A percentile compares a stretch with the other conserved stretches of the same genome.
These are phyloP conservation scores for Leccinum barrowsii DNA, from an alignment of 768 basidiomycete species.

Conservation along the genomic window DNA sequence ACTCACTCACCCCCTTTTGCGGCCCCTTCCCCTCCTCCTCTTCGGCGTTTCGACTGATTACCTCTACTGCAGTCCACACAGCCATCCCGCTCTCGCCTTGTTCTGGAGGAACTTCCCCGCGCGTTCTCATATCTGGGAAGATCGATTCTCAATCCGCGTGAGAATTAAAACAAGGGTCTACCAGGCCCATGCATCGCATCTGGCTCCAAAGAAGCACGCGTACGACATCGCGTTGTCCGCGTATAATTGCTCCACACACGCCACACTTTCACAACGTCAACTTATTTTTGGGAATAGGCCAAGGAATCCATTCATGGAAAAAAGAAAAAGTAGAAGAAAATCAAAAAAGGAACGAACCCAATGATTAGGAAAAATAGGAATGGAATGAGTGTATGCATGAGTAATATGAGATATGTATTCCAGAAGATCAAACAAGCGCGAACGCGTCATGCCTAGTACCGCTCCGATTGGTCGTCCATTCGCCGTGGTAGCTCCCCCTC, in stretches of 20 bases:
- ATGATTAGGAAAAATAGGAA: slow-evolving; percentile 7
- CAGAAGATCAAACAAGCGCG: slow-evolving; percentile 14
- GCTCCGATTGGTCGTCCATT: background rate
- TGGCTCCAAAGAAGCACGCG: background rate
- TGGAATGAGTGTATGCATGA: slow-evolving; percentile 25
- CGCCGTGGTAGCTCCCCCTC: background rate
- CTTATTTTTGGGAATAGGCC: slow-evolving; percentile 6
- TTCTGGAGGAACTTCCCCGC: background rate
- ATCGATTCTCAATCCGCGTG: slow-evolving; percentile 12
- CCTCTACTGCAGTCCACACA: background rate
- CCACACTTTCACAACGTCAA: background rate
- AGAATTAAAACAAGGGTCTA: slow-evolving; percentile 3
- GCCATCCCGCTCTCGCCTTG: background rate
- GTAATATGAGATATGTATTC: slow-evolving; percentile 22
- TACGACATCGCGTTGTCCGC: background rate
- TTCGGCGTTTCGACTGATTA: background rate
- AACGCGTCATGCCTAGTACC: background rate
- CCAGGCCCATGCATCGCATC: slow-evolving; percentile 1
- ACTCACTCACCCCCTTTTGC: background rate
- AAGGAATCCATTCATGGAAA: slow-evolving; percentile 17
- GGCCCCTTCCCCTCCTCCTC: background rate
- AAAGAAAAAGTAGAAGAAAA: background rate
- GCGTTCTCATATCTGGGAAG: slow-evolving; percentile 16
- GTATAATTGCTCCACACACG: background rate
- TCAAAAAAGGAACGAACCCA: background rate